These are phyloP conservation scores for Magnolia officinalis DNA, from an alignment of 164 flowering plant genomes.

Conservation along the genomic window DNA sequence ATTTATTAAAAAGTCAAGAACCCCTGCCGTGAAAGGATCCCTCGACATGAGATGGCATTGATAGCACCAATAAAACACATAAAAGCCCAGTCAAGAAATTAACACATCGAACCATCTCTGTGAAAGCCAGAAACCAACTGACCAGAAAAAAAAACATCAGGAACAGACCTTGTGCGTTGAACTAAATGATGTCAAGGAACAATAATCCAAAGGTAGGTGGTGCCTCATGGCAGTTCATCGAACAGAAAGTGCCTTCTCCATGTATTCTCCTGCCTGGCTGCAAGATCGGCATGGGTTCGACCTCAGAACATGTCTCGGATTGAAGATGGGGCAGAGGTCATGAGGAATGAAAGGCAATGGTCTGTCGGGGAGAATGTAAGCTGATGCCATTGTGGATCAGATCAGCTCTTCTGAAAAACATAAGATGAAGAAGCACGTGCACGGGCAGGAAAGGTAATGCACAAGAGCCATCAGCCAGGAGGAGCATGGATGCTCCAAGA, in stretches of 20 bases:
- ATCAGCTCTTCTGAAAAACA: conserved; percentile 58
- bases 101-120: conserved; percentile 38
- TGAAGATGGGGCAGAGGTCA: conserved; percentile 49
- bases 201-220: conserved; percentile 62
- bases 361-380: conserved; percentile 42
- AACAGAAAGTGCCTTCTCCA: conserved; percentile 54
- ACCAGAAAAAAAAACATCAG: conserved; percentile 48
- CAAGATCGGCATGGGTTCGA: conserved; percentile 36
- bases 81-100: conserved; percentile 16
- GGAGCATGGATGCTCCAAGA: conserved; percentile 57
- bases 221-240: conserved; percentile 68
- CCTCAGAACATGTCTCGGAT: conserved; percentile 48
- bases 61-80: conserved; percentile 12
- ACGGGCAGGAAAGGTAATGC: conserved; percentile 56
- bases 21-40: conserved; percentile 25
- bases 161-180: conserved; percentile 84
- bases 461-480: conserved; percentile 59
- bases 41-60: conserved; percentile 5
- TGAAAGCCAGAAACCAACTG: conserved; percentile 51
- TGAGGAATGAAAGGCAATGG: conserved; percentile 56
- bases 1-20: conserved; percentile 9
- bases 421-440: conserved; percentile 57
- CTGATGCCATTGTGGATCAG: conserved; percentile 65
- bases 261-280: conserved; percentile 54
- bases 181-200: conserved; percentile 79